Percentiles rank a stretch among this genome's conserved stretches.
These are phyloP conservation scores for Fomitopsis serialis DNA, from an alignment of 768 basidiomycete species.

Conservation along the genomic window DNA sequence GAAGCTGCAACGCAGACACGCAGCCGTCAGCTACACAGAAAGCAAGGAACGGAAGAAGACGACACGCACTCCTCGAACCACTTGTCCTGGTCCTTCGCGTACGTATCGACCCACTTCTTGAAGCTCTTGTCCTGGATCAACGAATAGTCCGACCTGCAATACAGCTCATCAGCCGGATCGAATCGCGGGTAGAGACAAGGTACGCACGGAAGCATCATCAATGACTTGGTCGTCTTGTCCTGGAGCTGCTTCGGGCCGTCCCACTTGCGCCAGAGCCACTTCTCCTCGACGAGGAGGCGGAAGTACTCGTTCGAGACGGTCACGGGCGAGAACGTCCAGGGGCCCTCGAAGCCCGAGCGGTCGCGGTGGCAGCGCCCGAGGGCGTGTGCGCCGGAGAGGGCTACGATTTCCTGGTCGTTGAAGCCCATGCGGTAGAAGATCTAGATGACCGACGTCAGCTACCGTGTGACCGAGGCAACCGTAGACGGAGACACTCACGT, in stretches of 20 bases:
- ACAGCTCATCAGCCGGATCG: neutral
- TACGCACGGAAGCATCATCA: constrained; percentile 95
- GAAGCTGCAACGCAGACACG: constrained; percentile 50
- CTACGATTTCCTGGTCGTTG: constrained; percentile 97
- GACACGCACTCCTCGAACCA: constrained; percentile 90
- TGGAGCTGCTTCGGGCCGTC: constrained; percentile 87
- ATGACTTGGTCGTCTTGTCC: constrained; percentile 81
- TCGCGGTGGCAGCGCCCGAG: constrained; percentile 91
- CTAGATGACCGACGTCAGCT: constrained; percentile 27
- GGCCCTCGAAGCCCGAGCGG: constrained; percentile 79
- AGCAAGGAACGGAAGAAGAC: neutral
- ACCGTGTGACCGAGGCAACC: constrained; percentile 69
- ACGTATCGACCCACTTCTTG: constrained; percentile 82
- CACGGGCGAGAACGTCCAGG: constrained; percentile 94
- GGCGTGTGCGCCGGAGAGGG: constrained; percentile 90
- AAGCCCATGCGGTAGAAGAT: constrained; percentile 95
- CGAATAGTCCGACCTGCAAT: constrained; percentile 77
- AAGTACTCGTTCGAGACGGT: constrained; percentile 84
- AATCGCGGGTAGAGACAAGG: too few species aligned
- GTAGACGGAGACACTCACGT: constrained; percentile 35
- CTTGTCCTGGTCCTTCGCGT: constrained; percentile 76
- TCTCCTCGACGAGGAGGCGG: constrained; percentile 83
- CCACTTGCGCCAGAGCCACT: constrained; percentile 98
- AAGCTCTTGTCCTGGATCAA: constrained; percentile 88
- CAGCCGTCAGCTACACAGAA: constrained; percentile 6